Percentiles rank a stretch among this genome's conserved stretches.
These are phyloP conservation scores for Penicillium coffeae DNA, from an alignment of 495 filamentous ascomycete species.

Conservation along the genomic window DNA sequence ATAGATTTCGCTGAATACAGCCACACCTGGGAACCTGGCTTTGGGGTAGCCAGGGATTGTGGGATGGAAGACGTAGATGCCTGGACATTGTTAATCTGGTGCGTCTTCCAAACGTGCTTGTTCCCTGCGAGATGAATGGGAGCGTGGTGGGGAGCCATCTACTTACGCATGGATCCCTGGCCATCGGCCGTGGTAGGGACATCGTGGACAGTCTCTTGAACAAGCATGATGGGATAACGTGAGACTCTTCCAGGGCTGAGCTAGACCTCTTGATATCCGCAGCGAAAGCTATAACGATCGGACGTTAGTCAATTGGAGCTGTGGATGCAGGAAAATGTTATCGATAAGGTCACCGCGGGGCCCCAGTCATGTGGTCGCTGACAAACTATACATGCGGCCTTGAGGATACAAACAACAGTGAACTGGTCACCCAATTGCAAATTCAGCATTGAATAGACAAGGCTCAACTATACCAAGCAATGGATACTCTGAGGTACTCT, in stretches of 20 bases:
- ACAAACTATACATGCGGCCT: background rate
- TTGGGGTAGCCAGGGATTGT: constrained; percentile 78
- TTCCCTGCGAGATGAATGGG: background rate
- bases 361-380: constrained; percentile 1
- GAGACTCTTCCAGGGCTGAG: too few species aligned
- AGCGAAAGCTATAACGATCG: too few species aligned
- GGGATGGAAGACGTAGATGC: constrained; percentile 87
- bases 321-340: constrained; percentile 4
- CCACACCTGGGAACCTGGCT: constrained; percentile 86
- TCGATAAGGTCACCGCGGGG: constrained; percentile 20
- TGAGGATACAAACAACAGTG: background rate
- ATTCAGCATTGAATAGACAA: too few species aligned
- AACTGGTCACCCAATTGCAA: too few species aligned
- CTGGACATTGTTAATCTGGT: constrained; percentile 35
- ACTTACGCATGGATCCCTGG: constrained; percentile 57
- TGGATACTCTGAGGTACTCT: too few species aligned
- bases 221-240: constrained; percentile 64
- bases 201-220: constrained; percentile 63
- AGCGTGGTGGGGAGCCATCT: background rate
- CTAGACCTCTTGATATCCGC: too few species aligned
- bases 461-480: too few species aligned
- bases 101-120: background rate
- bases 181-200: constrained; percentile 63
- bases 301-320: constrained; percentile 5
- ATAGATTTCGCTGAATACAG: constrained; percentile 93